A percentile compares a stretch with the other conserved stretches of the same genome.
These are phyloP conservation scores for Sporothrix luriei DNA, from an alignment of 2,329 filamentous ascomycete species.

Conservation along the genomic window DNA sequence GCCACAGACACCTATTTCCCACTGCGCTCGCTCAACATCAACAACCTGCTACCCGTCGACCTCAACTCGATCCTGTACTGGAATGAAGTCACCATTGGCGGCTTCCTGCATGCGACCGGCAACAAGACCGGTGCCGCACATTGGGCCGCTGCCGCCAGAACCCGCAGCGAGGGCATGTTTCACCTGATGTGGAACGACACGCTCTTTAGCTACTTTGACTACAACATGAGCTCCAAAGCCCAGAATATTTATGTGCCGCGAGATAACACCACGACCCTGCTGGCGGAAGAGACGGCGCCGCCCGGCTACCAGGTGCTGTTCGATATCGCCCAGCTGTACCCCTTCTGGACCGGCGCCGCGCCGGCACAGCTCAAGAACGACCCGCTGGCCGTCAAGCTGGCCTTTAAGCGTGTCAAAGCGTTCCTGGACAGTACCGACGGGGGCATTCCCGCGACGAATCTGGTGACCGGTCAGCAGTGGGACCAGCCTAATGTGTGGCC, in stretches of 20 bases:
- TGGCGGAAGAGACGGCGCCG: constrained; percentile 52
- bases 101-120: constrained; percentile 56
- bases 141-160: constrained; percentile 55
- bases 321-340: constrained; percentile 63
- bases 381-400: constrained; percentile 58
- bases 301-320: constrained; percentile 61
- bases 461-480: constrained; percentile 66
- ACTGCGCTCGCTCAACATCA: constrained; percentile 63
- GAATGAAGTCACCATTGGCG: constrained; percentile 62
- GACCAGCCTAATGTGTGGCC: constrained; percentile 73
- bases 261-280: constrained; percentile 50
- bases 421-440: constrained; percentile 58
- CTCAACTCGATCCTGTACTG: constrained; percentile 69
- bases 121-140: constrained; percentile 52
- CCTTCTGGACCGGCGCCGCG: constrained; percentile 70
- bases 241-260: constrained; percentile 59
- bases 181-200: constrained; percentile 66
- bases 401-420: constrained; percentile 56
- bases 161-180: constrained; percentile 64
- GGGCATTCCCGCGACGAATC: constrained; percentile 64
- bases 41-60: constrained; percentile 63
- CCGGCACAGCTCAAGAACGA: constrained; percentile 60
- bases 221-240: constrained; percentile 61
- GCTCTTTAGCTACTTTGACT: constrained; percentile 68
- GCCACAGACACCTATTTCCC: constrained; percentile 65